These are phyloP conservation scores for Nicotiana sylvestris DNA, from an alignment of 257 asterid genomes.

Conservation along the genomic window DNA sequence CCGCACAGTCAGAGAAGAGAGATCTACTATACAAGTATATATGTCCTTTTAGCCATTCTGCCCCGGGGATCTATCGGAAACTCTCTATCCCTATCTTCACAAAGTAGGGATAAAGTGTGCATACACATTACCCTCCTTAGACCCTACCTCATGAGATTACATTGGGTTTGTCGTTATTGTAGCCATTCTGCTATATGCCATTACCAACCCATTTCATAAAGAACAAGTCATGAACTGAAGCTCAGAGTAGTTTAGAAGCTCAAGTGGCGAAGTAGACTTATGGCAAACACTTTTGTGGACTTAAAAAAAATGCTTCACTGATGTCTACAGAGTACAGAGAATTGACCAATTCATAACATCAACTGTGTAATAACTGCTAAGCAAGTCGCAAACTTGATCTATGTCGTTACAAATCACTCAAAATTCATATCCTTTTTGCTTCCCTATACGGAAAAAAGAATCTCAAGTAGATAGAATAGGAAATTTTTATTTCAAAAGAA, in stretches of 20 bases:
- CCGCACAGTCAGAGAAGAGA: too few relatives aligned
- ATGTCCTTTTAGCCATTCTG: too few relatives aligned
- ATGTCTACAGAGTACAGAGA: neutral
- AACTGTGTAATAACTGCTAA: neutral
- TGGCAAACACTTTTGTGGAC: neutral
- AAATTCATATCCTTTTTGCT: neutral
- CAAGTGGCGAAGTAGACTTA: neutral
- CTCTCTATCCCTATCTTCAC: too few relatives aligned
- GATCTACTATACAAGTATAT: too few relatives aligned
- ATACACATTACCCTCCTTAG: too few relatives aligned
- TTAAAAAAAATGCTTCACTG: neutral
- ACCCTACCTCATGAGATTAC: too few relatives aligned
- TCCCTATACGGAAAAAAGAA: neutral
- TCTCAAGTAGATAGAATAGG: neutral
- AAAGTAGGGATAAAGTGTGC: too few relatives aligned
- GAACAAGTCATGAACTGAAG: neutral
- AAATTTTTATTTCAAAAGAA: conserved; percentile 1
- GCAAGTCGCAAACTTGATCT: neutral
- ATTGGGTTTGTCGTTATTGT: too few relatives aligned
- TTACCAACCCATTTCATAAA: neutral
- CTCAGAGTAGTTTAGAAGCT: neutral
- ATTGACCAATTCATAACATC: conserved; percentile 4
- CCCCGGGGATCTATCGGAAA: too few relatives aligned
- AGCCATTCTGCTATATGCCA: neutral
- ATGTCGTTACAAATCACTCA: neutral